Base-by-base conservation (phyloP, 179 eudicot species). In the Sideroxylon spinosum region DNA sequence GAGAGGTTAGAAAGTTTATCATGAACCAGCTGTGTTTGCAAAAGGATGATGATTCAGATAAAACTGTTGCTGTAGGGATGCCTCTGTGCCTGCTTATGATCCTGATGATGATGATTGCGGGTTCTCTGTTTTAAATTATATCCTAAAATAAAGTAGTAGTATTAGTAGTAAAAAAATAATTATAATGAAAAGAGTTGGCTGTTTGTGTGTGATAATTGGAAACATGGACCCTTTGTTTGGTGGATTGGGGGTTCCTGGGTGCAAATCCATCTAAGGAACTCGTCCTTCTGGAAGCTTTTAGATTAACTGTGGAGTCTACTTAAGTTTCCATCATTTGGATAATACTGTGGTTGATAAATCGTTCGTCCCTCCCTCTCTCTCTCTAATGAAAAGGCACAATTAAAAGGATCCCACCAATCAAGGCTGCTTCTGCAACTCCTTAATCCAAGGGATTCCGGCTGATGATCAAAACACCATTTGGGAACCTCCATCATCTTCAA, bases 391-490 rank as follows among this genome's bases (percentile, higher is more conserved):
- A 65, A 81, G 75, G 53, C 71, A 55, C 52, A 68, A 60, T 29
- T 37, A 32, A 29, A 26, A 66, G 62, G 48, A 76, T 53, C 56
- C 50, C 85, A 80, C 69, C 65, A 73, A 50, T 65, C 68, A 78
- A 83, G 71, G 75, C 74, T 84, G 76, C 56, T 78, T 59, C 63
- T 29, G 73, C 61, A 52, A 64, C 62, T 82, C 86, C 83, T 80
- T 81, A 77, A 83, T 85, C 82, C 81, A 85, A 78, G 80, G 85
- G 82, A 81, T 80, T 78, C 77, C 55, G 11, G n/a, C 28, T 20
- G 29, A 75, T 78, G 76, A 69, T 72, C 82, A 76, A 52, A 80
- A 73, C 68, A 6, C 26, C 55, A 44, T 29, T 25, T 37, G 78
- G 84, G 81, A 59, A 82, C 87, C 85, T 14, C 85, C 55, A 52